phyloP scores from a whole-genome alignment of 768 basidiomycete species.

The Boletus coccyginus region DNA sequence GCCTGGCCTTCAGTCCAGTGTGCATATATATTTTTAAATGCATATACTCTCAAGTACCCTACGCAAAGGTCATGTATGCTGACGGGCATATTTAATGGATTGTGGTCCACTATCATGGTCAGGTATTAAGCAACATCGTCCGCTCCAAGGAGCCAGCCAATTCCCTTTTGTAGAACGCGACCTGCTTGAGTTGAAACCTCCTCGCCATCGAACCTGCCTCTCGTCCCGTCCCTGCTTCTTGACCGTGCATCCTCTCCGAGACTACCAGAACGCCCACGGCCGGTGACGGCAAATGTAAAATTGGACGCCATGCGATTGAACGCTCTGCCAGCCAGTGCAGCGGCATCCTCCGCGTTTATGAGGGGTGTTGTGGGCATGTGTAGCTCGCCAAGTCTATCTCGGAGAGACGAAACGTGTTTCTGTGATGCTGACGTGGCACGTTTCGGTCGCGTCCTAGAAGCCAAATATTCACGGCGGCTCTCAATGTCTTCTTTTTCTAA shows the following conservation, averaged over 20 bases:
- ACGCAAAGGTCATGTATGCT: constrained; percentile 15
- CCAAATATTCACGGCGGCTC: constrained; percentile 43
- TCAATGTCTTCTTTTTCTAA: constrained; percentile 66
- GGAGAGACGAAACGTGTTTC: constrained; percentile 51
- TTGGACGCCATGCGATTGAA: constrained; percentile 74
- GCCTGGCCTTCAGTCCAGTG: constrained; percentile 20
- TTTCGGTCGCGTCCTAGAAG: constrained; percentile 22
- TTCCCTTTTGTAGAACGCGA: constrained; percentile 80
- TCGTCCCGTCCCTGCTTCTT: constrained; percentile 39
- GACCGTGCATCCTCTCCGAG: constrained; percentile 24
- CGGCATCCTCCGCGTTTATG: constrained; percentile 72
- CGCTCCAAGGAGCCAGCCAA: constrained; percentile 94
- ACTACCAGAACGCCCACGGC: constrained; percentile 27
- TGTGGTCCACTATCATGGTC: not conserved
- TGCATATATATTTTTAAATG: constrained; percentile 25
- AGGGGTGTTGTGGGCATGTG: constrained; percentile 69
- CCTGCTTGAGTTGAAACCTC: constrained; percentile 76
- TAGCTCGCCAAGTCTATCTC: constrained; percentile 60
- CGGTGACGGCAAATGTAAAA: constrained; percentile 65
- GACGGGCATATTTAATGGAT: constrained; percentile 13
- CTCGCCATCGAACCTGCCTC: constrained; percentile 45
- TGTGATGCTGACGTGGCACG: constrained; percentile 21
- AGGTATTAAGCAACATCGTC: constrained; percentile 44
- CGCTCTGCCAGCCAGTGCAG: constrained; percentile 76
- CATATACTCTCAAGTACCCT: constrained; percentile 18